Evolutionary conservation across 345 rosid genomes (phyloP).

Genomic region (Eucalyptus curtisii): DNA sequence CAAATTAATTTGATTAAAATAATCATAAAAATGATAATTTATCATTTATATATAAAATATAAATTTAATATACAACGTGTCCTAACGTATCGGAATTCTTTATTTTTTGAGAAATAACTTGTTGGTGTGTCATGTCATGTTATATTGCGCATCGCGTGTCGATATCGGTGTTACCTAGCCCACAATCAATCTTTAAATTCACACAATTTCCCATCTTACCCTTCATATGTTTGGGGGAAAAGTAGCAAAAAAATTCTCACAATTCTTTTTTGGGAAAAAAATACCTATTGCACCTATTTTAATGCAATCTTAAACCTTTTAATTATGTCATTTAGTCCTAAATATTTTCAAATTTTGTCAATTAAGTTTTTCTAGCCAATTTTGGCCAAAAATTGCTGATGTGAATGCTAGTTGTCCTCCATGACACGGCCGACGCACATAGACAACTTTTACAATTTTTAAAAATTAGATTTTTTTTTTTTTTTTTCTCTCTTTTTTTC

Average conservation of each 20-base stretch:
- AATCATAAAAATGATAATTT: no score
- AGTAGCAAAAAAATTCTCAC: background rate
- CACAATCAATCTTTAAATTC: background rate
- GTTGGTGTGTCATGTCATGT: no score
- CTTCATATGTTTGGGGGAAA: background rate
- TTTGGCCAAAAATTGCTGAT: accelerated
- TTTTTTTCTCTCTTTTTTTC: background rate
- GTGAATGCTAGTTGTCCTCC: background rate
- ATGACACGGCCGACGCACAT: accelerated
- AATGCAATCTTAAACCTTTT: background rate
- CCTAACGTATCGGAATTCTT: accelerated
- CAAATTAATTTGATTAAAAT: no score
- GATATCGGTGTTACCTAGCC: accelerated
- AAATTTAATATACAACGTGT: accelerated
- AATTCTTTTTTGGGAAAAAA: no score
- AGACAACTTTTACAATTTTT: no score
- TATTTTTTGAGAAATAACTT: no score
- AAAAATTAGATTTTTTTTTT: background rate
- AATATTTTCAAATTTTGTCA: no score
- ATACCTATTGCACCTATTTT: no score
- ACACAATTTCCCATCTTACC: background rate
- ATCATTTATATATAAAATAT: no score
- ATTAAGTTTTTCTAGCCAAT: no score
- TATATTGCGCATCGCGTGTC: accelerated
- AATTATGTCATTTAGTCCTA: no score